Conservation (phyloP, 805 yeast species). For the Hanseniaspora singularis region DNA sequence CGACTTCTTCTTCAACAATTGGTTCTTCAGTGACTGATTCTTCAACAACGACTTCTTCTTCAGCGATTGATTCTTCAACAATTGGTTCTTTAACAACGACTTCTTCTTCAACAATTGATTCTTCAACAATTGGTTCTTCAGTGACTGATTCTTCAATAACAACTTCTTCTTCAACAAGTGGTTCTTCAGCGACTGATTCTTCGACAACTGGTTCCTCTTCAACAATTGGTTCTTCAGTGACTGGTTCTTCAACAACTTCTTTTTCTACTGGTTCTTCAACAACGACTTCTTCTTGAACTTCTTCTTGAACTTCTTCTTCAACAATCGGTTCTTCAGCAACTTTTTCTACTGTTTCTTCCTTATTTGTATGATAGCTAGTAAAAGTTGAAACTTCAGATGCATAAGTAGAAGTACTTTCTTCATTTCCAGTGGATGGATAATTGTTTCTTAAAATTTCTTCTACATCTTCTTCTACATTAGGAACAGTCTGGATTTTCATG, state of each 20-base stretch:
- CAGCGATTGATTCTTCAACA: background rate
- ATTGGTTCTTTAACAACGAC: background rate
- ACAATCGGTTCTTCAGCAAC: background rate
- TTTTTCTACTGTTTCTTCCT: background rate
- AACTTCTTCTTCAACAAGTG: background rate
- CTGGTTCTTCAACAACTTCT: background rate
- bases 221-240: background rate
- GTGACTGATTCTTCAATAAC: background rate
- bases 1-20: background rate
- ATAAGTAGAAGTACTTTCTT: too few species aligned
- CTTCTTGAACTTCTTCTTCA: background rate
- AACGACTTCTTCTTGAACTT: background rate
- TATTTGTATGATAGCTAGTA: too few species aligned
- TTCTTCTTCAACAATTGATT: background rate
- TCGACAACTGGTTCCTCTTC: background rate
- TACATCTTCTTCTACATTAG: conserved; percentile 12
- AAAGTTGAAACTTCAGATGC: background rate
- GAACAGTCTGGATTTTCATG: conserved; percentile 15
- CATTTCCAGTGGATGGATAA: too few species aligned
- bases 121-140: background rate
- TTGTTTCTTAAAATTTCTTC: conserved; percentile 2
- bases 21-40: background rate
- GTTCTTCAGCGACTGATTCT: background rate
- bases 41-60: background rate
- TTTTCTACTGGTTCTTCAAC: background rate